Evolutionary conservation across 1,284 basidiomycete genomes (phyloP).

Genomic region (Paramarasmius palmivorus): DNA sequence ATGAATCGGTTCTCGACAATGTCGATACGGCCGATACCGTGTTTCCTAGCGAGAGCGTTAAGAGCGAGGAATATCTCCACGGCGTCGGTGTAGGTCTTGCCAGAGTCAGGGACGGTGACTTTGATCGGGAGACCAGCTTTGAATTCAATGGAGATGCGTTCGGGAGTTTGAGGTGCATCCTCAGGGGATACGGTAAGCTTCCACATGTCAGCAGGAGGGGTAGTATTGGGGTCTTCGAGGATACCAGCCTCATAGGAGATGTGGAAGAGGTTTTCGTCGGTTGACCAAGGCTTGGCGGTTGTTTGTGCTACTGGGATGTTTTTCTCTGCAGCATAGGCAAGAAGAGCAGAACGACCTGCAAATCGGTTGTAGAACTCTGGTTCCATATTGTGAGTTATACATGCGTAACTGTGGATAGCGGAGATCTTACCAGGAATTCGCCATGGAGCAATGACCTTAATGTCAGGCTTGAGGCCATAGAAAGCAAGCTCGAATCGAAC

Average conservation of each 20-base stretch:
- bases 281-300: conserved; percentile 98
- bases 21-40: conserved; percentile 96
- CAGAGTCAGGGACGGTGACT: conserved; percentile 56
- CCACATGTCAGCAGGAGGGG: conserved; percentile 99
- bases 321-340: conserved; percentile 89
- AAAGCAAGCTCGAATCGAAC: conserved; percentile 99
- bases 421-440: conserved; percentile 76
- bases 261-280: conserved; percentile 99
- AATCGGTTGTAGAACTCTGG: conserved; percentile 97
- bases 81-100: conserved; percentile 79
- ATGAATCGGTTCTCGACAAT: conserved; percentile 99
- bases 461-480: conserved; percentile 97
- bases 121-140: conserved; percentile 84
- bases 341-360: conserved; percentile 90
- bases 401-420: conserved; percentile 1
- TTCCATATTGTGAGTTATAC: not conserved
- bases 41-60: conserved; percentile 91
- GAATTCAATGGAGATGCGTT: conserved; percentile 87
- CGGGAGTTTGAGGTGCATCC: conserved; percentile 79
- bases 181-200: conserved; percentile 90
- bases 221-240: conserved; percentile 94
- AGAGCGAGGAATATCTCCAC: conserved; percentile 95
- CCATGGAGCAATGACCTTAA: conserved; percentile 99
- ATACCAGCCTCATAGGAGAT: conserved; percentile 99
- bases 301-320: conserved; percentile 95